Conservation (phyloP, 306 rosid species). For the Castanea sativa region DNA sequence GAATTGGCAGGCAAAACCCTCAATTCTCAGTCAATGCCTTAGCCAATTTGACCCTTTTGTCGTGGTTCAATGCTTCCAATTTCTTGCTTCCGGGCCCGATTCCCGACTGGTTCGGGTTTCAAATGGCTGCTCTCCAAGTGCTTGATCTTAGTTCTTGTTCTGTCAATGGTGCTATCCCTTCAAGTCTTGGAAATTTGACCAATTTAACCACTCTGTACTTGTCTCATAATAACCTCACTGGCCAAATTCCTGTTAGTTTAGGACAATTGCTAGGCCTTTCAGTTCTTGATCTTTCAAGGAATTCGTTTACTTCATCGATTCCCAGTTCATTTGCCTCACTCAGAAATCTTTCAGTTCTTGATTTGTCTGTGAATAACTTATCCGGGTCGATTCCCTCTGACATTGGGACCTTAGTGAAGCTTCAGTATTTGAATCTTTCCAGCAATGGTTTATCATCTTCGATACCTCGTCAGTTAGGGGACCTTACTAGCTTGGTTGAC, state of each 20-base stretch:
- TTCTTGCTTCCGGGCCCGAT: slow-evolving; percentile 69
- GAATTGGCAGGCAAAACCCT: slow-evolving; percentile 69
- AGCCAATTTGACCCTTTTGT: slow-evolving; percentile 65
- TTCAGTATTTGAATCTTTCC: slow-evolving; percentile 74
- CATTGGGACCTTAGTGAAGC: slow-evolving; percentile 59
- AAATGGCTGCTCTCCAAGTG: slow-evolving; percentile 39
- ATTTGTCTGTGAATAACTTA: slow-evolving; percentile 61
- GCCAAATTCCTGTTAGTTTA: slow-evolving; percentile 53
- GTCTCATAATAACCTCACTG: slow-evolving; percentile 66
- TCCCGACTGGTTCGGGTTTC: slow-evolving; percentile 74
- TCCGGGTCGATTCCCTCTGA: slow-evolving; percentile 48
- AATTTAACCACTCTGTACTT: slow-evolving; percentile 62
- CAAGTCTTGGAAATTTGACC: slow-evolving; percentile 59
- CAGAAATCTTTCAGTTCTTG: slow-evolving; percentile 59
- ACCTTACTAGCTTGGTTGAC: slow-evolving; percentile 65
- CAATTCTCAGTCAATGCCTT: slow-evolving; percentile 66
- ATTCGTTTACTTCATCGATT: slow-evolving; percentile 52
- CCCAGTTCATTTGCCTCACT: slow-evolving; percentile 51
- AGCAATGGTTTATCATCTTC: slow-evolving; percentile 50
- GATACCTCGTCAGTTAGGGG: slow-evolving; percentile 60
- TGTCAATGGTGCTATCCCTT: slow-evolving; percentile 59
- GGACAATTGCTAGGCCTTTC: slow-evolving; percentile 58
- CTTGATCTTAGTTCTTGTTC: slow-evolving; percentile 90
- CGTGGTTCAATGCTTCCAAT: slow-evolving; percentile 77
- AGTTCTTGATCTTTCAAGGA: slow-evolving; percentile 69